These are phyloP conservation scores for Alternaria dauci DNA, from an alignment of 2,329 filamentous ascomycete genomes.

Conservation along the genomic window DNA sequence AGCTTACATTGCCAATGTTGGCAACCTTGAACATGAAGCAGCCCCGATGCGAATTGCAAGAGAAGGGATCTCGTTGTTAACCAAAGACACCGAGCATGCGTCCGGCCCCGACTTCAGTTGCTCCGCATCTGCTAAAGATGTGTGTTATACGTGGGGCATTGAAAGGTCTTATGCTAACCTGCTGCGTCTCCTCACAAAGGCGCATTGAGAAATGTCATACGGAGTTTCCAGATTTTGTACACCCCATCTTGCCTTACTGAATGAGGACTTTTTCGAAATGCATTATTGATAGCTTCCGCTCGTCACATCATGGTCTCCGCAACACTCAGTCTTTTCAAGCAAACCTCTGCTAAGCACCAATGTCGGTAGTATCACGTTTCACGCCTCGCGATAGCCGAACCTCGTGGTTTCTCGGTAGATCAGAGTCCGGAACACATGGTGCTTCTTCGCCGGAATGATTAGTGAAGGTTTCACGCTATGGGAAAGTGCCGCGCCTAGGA, in stretches of 20 bases:
- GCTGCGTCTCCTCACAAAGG: not conserved
- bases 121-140: not conserved
- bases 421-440: not conserved
- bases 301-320: not conserved
- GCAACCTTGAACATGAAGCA: constrained; percentile 54
- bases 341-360: not conserved
- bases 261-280: not conserved
- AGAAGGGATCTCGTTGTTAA: constrained; percentile 16
- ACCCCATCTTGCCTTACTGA: not conserved
- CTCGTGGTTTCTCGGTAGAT: not conserved
- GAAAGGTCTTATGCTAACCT: constrained; percentile 1
- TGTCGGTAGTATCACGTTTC: not conserved
- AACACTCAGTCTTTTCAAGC: no score
- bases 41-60: constrained; percentile 16
- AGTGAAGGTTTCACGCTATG: not conserved
- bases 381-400: not conserved
- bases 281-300: not conserved
- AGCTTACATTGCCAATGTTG: constrained; percentile 62
- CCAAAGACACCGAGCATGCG: not conserved
- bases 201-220: not conserved
- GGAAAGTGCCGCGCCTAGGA: not conserved
- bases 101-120: not conserved
- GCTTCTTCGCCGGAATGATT: not conserved
- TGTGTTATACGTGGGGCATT: constrained; percentile 16
- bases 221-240: not conserved